Percentiles rank a stretch among this genome's conserved stretches.
Conservation (phyloP, 2,329 filamentous ascomycete genomes). For the Zymoseptoria passerinii region DNA sequence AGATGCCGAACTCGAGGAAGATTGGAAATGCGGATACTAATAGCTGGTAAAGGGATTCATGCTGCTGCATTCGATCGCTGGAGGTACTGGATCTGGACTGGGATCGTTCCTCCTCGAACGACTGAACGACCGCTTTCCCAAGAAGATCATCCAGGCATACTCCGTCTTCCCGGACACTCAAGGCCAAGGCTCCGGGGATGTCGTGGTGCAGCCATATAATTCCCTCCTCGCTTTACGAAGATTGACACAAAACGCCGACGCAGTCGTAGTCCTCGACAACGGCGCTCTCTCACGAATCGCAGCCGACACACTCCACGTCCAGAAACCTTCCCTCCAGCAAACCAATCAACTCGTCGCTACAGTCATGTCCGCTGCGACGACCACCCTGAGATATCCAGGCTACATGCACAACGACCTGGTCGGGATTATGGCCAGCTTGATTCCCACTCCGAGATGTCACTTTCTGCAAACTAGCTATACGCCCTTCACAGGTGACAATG, state of each 20-base stretch:
- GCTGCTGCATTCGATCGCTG: slow-evolving; percentile 96
- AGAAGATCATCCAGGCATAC: slow-evolving; percentile 98
- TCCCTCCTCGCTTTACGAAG: slow-evolving; percentile 85
- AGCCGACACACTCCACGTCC: slow-evolving; percentile 85
- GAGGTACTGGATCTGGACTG: slow-evolving; percentile 90
- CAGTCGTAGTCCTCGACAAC: slow-evolving; percentile 94
- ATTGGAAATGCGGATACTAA: background rate
- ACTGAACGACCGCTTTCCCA: slow-evolving; percentile 94
- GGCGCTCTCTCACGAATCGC: slow-evolving; percentile 89
- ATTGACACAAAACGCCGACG: slow-evolving; percentile 92
- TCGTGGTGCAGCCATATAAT: slow-evolving; percentile 98
- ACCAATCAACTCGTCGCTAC: slow-evolving; percentile 94
- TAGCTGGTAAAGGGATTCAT: slow-evolving; percentile 66
- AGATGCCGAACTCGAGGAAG: background rate
- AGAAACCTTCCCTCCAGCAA: slow-evolving; percentile 92
- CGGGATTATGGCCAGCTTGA: slow-evolving; percentile 89
- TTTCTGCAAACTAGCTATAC: slow-evolving; percentile 99
- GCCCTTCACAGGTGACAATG: slow-evolving; percentile 90
- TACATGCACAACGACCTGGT: slow-evolving; percentile 99
- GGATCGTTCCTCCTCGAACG: slow-evolving; percentile 91
- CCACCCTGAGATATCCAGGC: slow-evolving; percentile 88
- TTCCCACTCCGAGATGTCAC: slow-evolving; percentile 92
- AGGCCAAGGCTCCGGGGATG: slow-evolving; percentile 61
- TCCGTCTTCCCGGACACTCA: slow-evolving; percentile 95
- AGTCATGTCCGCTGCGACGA: slow-evolving; percentile 97